phyloP scores from a whole-genome alignment of 2,329 filamentous ascomycete species.

The Trichoderma aggressivum region DNA sequence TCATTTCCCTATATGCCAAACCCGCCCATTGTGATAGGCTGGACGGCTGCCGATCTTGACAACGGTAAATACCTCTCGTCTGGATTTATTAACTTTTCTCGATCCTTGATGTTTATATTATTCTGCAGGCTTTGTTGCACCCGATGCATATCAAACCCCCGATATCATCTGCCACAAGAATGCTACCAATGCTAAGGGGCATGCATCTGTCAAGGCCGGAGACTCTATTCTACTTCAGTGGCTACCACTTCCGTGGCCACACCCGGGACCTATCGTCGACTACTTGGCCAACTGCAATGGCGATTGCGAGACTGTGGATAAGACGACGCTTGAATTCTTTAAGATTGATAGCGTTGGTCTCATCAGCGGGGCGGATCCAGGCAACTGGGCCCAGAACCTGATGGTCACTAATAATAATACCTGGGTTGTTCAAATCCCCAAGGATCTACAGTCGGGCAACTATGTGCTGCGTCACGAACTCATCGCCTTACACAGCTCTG shows the following conservation, averaged over 20 bases:
- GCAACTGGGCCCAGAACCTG: conserved; percentile 41
- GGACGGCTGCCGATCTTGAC: conserved; percentile 41
- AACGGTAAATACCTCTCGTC: conserved; percentile 29
- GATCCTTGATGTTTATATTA: neutral
- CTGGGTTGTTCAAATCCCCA: conserved; percentile 49
- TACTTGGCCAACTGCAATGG: conserved; percentile 46
- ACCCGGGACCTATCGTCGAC: conserved; percentile 46
- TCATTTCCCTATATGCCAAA: conserved; percentile 34
- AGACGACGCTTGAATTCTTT: conserved; percentile 43
- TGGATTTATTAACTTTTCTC: neutral
- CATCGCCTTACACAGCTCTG: conserved; percentile 50
- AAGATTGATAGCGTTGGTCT: conserved; percentile 44
- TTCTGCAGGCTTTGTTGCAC: conserved; percentile 42
- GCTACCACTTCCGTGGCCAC: conserved; percentile 48
- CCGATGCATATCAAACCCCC: conserved; percentile 37
- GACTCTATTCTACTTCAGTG: conserved; percentile 46
- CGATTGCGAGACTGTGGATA: conserved; percentile 40
- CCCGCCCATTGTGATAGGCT: conserved; percentile 38
- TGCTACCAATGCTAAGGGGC: conserved; percentile 38
- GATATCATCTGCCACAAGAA: conserved; percentile 50
- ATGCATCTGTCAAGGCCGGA: conserved; percentile 43
- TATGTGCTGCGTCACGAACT: conserved; percentile 56
- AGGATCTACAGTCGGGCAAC: conserved; percentile 46
- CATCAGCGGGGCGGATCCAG: conserved; percentile 33
- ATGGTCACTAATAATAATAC: conserved; percentile 50